Evolutionary conservation across 257 asterid genomes (phyloP).

Genomic region (Solanum paucissectum): DNA sequence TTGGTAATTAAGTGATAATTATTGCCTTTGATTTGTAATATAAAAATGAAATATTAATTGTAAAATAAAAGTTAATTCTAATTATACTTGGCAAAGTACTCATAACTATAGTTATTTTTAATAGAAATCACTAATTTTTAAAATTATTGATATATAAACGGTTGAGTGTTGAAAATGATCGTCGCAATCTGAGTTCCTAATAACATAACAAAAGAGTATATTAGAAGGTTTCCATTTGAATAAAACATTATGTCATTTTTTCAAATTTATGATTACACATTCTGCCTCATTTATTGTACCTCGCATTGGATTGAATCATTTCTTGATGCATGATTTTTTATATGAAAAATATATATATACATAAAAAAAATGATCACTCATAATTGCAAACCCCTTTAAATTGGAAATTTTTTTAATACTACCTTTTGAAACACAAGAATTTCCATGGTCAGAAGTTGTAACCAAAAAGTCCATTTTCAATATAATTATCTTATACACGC

Average conservation of each 20-base stretch:
- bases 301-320: background rate
- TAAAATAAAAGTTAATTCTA: background rate
- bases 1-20: background rate
- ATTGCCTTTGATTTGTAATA: background rate
- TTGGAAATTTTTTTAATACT: background rate
- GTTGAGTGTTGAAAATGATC: background rate
- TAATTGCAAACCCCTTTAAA: background rate
- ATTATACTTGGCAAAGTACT: background rate
- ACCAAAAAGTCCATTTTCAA: background rate
- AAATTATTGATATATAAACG: background rate
- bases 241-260: background rate
- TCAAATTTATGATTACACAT: background rate
- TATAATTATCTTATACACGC: too few relatives aligned
- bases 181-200: background rate
- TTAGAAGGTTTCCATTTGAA: background rate
- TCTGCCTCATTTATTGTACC: background rate
- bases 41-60: background rate
- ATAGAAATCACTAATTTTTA: background rate
- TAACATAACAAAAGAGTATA: background rate
- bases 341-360: background rate
- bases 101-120: background rate
- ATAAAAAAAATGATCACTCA: background rate
- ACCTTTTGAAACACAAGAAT: background rate
- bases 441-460: background rate
- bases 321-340: background rate